Evolutionary conservation across 352 stramenopile species (phyloP), one percentile per base, ranked within the genome.

Genomic region (Thalassiosira exigua): DNA sequence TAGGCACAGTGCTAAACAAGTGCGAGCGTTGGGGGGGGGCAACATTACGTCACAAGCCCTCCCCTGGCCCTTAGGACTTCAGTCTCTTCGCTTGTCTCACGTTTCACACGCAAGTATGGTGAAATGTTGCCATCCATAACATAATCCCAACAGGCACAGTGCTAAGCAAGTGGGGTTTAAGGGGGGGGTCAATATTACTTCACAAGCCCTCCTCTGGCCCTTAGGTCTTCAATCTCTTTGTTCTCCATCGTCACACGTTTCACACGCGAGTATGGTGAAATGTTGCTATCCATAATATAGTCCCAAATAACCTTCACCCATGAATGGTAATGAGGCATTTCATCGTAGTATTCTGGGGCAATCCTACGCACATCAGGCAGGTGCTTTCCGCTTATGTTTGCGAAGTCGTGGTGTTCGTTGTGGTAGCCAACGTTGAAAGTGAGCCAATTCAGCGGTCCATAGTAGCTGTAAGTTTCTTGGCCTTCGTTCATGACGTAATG

Each of bases 401-500:
- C 95, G 82, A 99, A 98, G 85, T 99, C 97, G 81, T 99, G 97
- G 87, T 99, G 97, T 85, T 98, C 96, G 84, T 99, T 98, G 90
- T 99, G 97, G 78, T 98, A 97, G 21, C 96, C 97, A 21, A 99
- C 96, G 86, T 99, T 98, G 80, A 98, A 98, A 48, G 95, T 97
- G 51, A 99, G 82, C 67, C 90, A 95, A 90, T 99, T 99, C 32
- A 98, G 89, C 22, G 94, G 93, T 69, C 97, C 97, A 82, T 99
- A 99, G 92, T 99, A 99, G 64, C 93, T 98, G 85, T 98, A 98
- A 39, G 97, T 99, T 85, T 98, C 96, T 62, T 97, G 94, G 66
- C 96, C 96, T 30, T 96, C 82, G 64, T 95, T 90, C 77, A 98
- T 98, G 44, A 97, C 93, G 81, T 98, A 98, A 88, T 99, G 97